Base-by-base conservation (phyloP, 495 filamentous ascomycete genomes). In the Endocarpon pusillum region DNA sequence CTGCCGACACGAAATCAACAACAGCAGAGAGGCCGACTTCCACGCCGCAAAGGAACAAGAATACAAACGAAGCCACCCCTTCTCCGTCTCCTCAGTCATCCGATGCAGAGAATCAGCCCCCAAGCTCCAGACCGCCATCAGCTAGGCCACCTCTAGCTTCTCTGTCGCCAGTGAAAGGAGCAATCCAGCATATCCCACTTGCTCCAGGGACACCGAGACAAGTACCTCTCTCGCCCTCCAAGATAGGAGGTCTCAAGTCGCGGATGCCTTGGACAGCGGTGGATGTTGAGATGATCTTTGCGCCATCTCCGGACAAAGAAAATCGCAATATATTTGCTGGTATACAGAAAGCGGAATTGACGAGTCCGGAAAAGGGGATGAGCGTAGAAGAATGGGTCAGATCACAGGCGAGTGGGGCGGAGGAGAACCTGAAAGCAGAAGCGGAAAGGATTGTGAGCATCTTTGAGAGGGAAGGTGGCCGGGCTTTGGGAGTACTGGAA, bases 311-410 rank as follows among this genome's bases (percentile, higher is more conserved):
- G 10, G 62, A 67, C 19, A 60, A 71, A 32, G 71, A 73, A 25
- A 76, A 75, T 42, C 61, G 67, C 31, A 58, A 65, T 36, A 34
- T 61, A 5, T 38, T 41, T 8, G 60, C 57, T 3, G 40, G 53
- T 0, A 51, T 66, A 34, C 55, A 61, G 19, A 68, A 66, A 39
- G 62, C 58, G 18, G 64, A 66, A n/a, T 52, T 97, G 40, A 75
- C 71, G 1, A 78, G 63, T 40, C 73, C 73, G 0, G 87, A 94
- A 59, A 83, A 78, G 61, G 68, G 67, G 24, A 86, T 97, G 82
- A 82, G 73, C 0, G 83, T 96, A 2, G 81, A 91, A 50, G 75
- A 93, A 53, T 97, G 89, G 89, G 75, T 97, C 28, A 58, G 66
- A 34, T 71, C 68, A 57, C 87, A 85, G 47, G 86, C 87, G 3